Evolutionary conservation across 2,329 filamentous ascomycete species (phyloP), one percentile per base, ranked within the genome.

Genomic region (Whalleya microplaca): DNA sequence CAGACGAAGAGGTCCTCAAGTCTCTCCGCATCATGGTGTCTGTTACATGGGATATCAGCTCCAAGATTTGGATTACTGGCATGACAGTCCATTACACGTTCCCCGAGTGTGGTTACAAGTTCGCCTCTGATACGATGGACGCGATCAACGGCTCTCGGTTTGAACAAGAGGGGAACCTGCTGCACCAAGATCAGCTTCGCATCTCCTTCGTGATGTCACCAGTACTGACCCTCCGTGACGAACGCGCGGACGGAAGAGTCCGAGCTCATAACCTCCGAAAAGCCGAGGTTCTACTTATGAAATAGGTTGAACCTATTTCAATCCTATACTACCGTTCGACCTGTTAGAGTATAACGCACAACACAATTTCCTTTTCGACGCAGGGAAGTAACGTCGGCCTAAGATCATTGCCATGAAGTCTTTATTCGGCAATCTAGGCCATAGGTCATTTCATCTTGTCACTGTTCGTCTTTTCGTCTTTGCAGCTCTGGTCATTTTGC

Each of bases 41-140:
- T 8, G 59, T 62, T 16, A 63, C 66, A 4, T 69, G 59, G 58
- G 67, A 69, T 43, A 64, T 71, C 45, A 67, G 64, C 47, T 49
- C 65, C 29, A 66, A 69, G 48, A 55, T 70, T 20, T 72, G 71
- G 71, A 64, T 58, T 32, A 69, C 67, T 2, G 63, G 66, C 32
- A 64, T 68, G 61, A 72, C 69, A 1, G 48, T 72, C 1, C 66
- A 71, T 46, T 72, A 64, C 62, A 60, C 58, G 27, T 72, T 72
- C 59, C 66, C 70, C 19, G 65, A 69, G 8, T 68, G 64, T 19
- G 71, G 64, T 6, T 48, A 19, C 48, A 68, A 66, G 53, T 71
- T 65, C 53, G 48, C 59, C 2, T 52, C 54, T 2, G 63, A 54
- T n/a, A 66, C 63, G 16, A 71, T 71, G 70, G 57, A 65, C 8